Conservation (phyloP, 2,329 filamentous ascomycete species). For the Nothophoma quercina region DNA sequence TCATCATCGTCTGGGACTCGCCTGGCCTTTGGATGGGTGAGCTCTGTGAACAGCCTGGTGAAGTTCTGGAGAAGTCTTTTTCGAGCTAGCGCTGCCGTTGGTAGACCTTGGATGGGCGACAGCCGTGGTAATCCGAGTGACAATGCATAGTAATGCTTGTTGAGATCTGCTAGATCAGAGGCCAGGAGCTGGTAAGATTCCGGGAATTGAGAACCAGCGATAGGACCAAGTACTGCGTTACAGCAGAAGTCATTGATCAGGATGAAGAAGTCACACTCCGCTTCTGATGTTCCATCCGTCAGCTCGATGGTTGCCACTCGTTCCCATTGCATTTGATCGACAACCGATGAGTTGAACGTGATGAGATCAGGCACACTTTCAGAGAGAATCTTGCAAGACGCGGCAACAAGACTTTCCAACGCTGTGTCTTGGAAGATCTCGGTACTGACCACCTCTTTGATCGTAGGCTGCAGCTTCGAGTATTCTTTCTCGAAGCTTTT, state of each 20-base stretch:
- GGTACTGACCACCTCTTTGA: constrained; percentile 43
- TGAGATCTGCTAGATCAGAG: constrained; percentile 64
- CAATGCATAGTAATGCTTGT: constrained; percentile 62
- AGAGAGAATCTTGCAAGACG: constrained; percentile 41
- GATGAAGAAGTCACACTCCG: constrained; percentile 54
- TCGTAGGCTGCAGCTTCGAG: constrained; percentile 39
- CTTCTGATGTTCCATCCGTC: constrained; percentile 53
- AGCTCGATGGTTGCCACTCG: constrained; percentile 58
- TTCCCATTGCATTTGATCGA: constrained; percentile 71
- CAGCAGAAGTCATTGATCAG: constrained; percentile 67
- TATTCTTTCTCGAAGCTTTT: constrained; percentile 28
- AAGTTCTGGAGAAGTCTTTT: constrained; percentile 42
- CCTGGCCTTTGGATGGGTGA: constrained; percentile 39
- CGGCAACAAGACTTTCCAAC: constrained; percentile 50
- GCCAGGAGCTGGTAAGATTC: constrained; percentile 54
- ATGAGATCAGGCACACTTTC: constrained; percentile 63
- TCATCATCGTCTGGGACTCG: constrained; percentile 41
- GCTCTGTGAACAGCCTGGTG: constrained; percentile 34
- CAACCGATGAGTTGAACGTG: constrained; percentile 64
- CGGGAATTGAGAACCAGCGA: constrained; percentile 61
- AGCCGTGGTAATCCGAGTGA: constrained; percentile 64
- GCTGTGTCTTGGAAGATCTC: constrained; percentile 59
- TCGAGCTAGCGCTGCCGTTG: constrained; percentile 44
- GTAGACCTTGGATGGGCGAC: constrained; percentile 59
- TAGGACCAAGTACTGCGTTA: constrained; percentile 56